These are phyloP conservation scores for Trametes villosa DNA, from an alignment of 768 basidiomycete species.

Conservation along the genomic window DNA sequence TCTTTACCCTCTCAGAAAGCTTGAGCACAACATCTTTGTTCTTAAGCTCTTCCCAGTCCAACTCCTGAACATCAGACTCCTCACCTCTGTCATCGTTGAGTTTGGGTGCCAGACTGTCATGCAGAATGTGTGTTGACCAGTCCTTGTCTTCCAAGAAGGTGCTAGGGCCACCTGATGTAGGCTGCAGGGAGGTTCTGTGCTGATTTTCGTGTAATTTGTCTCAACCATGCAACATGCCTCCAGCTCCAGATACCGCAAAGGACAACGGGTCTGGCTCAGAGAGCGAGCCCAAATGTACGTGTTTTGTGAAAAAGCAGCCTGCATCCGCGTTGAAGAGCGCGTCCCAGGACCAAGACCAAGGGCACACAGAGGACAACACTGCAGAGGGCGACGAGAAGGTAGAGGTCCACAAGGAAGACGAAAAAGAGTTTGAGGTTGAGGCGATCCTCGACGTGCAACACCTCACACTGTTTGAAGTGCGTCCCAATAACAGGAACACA, in stretches of 20 bases:
- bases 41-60: too few species aligned
- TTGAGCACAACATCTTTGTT: too few species aligned
- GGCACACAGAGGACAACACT: slow-evolving; percentile 16
- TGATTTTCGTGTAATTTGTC: not conserved
- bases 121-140: too few species aligned
- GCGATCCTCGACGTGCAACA: slow-evolving; percentile 70
- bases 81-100: too few species aligned
- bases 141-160: too few species aligned
- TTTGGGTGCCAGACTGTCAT: too few species aligned
- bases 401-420: slow-evolving; percentile 40
- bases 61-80: too few species aligned
- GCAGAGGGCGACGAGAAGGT: slow-evolving; percentile 40
- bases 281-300: slow-evolving; percentile 18
- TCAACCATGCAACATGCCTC: slow-evolving; percentile 7
- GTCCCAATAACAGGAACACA: slow-evolving; percentile 7
- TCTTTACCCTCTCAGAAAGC: too few species aligned
- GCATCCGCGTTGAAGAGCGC: slow-evolving; percentile 14
- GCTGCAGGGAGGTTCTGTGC: too few species aligned
- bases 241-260: not conserved
- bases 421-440: slow-evolving; percentile 76
- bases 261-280: slow-evolving; percentile 18
- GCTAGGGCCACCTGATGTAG: too few species aligned
- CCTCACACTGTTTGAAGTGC: slow-evolving; percentile 53
- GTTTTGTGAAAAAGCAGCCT: slow-evolving; percentile 12
- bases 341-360: slow-evolving; percentile 17